Conservation (phyloP, 78 protist species). For the Paratrimastix pyriformis region DNA sequence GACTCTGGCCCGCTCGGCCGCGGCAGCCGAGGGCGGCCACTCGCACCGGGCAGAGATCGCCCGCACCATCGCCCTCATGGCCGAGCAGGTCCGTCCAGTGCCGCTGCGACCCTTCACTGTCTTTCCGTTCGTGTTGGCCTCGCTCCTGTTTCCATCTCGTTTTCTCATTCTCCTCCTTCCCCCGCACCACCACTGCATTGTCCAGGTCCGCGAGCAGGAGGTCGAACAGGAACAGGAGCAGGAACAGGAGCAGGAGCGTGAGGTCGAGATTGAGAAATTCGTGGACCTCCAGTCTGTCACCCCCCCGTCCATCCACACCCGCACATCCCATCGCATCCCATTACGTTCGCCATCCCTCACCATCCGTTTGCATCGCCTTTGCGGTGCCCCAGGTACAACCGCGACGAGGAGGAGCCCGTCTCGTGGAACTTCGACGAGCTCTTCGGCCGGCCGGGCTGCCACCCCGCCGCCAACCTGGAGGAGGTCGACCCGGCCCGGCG, state of each 20-base stretch:
- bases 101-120: background rate
- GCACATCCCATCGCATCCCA: too few species aligned
- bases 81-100: background rate
- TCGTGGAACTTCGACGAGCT: slow-evolving; percentile 3
- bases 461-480: background rate
- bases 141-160: too few species aligned
- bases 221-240: slow-evolving; percentile 11
- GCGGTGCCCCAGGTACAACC: too few species aligned
- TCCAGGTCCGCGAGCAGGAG: slow-evolving; percentile 28
- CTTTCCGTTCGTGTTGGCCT: too few species aligned
- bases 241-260: slow-evolving; percentile 20
- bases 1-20: too few species aligned
- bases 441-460: background rate
- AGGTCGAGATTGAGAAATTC: slow-evolving; percentile 30
- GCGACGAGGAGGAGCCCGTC: slow-evolving; percentile 1
- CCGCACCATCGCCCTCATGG: slow-evolving; percentile 4
- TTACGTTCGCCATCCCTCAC: too few species aligned
- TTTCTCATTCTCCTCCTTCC: background rate
- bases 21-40: too few species aligned
- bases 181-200: background rate
- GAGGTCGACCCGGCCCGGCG: too few species aligned
- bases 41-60: slow-evolving; percentile 12
- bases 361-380: too few species aligned
- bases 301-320: too few species aligned
- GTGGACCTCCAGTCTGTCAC: slow-evolving; percentile 26